phyloP scores from a whole-genome alignment of 495 filamentous ascomycete species.

The Penicillium nucicola region DNA sequence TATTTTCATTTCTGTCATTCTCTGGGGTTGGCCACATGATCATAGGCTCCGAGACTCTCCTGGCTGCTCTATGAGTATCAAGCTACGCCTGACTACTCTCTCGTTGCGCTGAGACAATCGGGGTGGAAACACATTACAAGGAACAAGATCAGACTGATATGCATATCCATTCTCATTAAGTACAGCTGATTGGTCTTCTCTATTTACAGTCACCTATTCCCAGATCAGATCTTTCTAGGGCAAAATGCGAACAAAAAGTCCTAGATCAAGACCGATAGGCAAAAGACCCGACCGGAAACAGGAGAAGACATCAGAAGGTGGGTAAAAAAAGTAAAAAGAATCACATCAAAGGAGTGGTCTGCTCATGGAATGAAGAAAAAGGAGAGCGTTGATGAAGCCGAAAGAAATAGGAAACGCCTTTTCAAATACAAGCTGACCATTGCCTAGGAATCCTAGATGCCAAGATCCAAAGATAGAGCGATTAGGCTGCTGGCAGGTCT shows the following conservation, averaged over 20 bases:
- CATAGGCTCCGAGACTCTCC: no score
- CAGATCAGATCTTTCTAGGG: slow-evolving; percentile 6
- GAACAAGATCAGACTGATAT: neutral
- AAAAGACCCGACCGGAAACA: neutral
- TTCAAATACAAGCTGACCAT: slow-evolving; percentile 10
- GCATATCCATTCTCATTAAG: slow-evolving; percentile 36
- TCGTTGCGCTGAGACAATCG: no score
- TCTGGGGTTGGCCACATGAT: no score
- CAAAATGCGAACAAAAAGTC: neutral
- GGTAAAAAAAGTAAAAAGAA: slow-evolving; percentile 6
- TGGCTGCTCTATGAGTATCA: no score
- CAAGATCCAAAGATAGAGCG: no score
- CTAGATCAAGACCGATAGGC: neutral
- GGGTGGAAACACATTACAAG: no score
- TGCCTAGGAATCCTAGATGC: neutral
- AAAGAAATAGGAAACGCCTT: slow-evolving; percentile 22
- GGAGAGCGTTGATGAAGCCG: slow-evolving; percentile 11
- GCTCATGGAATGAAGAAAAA: slow-evolving; percentile 2
- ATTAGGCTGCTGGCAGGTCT: neutral
- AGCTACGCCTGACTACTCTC: no score
- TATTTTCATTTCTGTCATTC: no score
- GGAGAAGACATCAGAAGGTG: slow-evolving; percentile 3
- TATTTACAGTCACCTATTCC: slow-evolving; percentile 18
- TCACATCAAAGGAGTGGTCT: slow-evolving; percentile 12
- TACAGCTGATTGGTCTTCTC: slow-evolving; percentile 22